phyloP scores from a whole-genome alignment of 441 rosid species.

The Macaranga tanarius region DNA sequence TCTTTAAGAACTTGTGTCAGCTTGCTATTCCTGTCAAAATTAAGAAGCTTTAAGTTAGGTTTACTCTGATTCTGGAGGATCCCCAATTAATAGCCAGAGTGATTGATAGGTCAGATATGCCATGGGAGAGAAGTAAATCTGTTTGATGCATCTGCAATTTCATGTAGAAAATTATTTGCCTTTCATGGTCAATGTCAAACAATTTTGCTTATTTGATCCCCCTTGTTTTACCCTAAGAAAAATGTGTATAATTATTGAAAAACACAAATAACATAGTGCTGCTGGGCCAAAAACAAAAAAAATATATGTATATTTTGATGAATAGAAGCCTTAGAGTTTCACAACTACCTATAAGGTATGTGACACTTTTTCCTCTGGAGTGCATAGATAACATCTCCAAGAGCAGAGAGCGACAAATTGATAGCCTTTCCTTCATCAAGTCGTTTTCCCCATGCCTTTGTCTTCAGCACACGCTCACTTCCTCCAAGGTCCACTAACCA shows the following conservation, averaged over 20 bases:
- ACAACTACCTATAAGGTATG: slow-evolving; percentile 65
- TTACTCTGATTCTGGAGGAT: slow-evolving; percentile 6
- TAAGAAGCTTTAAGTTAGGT: slow-evolving; percentile 16
- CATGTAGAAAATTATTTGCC: background rate
- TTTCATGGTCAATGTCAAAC: background rate
- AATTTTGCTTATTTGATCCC: background rate
- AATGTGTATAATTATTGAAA: too few species aligned
- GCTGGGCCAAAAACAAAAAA: background rate
- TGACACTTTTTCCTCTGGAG: slow-evolving; percentile 68
- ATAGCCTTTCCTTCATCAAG: slow-evolving; percentile 92
- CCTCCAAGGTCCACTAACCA: slow-evolving; percentile 90
- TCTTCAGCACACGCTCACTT: slow-evolving; percentile 84
- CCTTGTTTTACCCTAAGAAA: too few species aligned
- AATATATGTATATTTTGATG: too few species aligned
- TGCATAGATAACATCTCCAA: slow-evolving; percentile 76
- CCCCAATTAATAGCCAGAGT: background rate
- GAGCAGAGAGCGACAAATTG: slow-evolving; percentile 78
- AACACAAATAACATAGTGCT: background rate
- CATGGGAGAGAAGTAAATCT: background rate
- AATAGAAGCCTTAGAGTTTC: too few species aligned
- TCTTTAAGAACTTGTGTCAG: slow-evolving; percentile 84
- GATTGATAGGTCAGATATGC: background rate
- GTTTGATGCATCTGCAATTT: background rate
- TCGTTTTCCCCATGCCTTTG: slow-evolving; percentile 80
- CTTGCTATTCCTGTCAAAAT: slow-evolving; percentile 74